Evolutionary conservation across 352 stramenopile species (phyloP).

Genomic region (Plasmopara muralis): DNA sequence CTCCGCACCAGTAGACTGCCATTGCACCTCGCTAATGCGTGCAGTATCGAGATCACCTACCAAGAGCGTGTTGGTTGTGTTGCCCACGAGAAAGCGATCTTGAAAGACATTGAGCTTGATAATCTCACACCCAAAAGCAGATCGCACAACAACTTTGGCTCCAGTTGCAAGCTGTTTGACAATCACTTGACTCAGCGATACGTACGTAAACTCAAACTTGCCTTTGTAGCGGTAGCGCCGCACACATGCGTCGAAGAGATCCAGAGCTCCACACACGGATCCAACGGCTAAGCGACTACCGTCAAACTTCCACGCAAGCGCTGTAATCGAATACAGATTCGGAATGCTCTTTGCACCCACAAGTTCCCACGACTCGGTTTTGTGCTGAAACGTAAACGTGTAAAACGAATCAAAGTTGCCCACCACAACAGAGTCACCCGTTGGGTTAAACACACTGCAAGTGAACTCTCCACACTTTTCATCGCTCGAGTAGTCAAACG

Average conservation of each 20-base stretch:
- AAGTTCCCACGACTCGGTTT: constrained; percentile 81
- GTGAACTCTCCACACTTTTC: constrained; percentile 81
- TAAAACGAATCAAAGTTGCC: constrained; percentile 93
- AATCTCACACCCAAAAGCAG: constrained; percentile 89
- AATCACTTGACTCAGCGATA: constrained; percentile 91
- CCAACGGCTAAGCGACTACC: constrained; percentile 86
- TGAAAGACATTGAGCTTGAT: constrained; percentile 94
- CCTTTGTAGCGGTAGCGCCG: constrained; percentile 89
- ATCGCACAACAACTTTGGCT: constrained; percentile 82
- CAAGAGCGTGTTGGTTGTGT: constrained; percentile 89
- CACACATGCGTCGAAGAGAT: constrained; percentile 91
- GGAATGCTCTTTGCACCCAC: constrained; percentile 80
- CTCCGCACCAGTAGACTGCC: constrained; percentile 80
- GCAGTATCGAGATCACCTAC: constrained; percentile 87
- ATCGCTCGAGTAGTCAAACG: constrained; percentile 88
- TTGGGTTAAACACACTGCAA: constrained; percentile 82
- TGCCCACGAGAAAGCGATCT: constrained; percentile 87
- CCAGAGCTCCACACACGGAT: constrained; percentile 86
- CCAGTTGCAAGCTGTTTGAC: constrained; percentile 87
- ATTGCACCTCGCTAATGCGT: constrained; percentile 91
- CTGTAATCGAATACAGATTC: constrained; percentile 91
- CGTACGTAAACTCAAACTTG: constrained; percentile 95
- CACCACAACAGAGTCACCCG: constrained; percentile 87
- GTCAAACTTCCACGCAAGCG: constrained; percentile 88
- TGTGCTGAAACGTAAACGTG: constrained; percentile 82